These are phyloP conservation scores for Colletotrichum sp. DNA, from an alignment of 2,329 filamentous ascomycete genomes.

Conservation along the genomic window DNA sequence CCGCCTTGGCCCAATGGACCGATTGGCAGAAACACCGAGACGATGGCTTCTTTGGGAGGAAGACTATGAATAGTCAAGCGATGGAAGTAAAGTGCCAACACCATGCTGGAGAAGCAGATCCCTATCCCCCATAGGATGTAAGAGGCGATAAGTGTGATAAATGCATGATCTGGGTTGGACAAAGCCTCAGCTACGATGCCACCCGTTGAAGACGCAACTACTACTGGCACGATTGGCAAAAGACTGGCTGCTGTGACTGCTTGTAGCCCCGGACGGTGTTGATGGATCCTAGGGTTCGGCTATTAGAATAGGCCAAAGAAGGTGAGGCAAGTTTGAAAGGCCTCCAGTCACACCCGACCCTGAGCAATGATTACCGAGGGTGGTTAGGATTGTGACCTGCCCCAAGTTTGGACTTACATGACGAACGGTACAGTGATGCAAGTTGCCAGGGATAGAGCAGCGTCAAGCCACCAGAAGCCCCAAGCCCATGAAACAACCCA, in stretches of 20 bases:
- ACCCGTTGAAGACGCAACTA: constrained; percentile 70
- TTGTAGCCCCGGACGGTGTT: constrained; percentile 51
- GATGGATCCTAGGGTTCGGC: constrained; percentile 33
- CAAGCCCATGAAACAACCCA: constrained; percentile 62
- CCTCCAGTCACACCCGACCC: background rate
- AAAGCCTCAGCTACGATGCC: constrained; percentile 37
- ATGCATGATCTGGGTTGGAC: constrained; percentile 1
- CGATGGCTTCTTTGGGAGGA: constrained; percentile 70
- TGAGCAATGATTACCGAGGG: background rate
- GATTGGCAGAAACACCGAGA: constrained; percentile 71
- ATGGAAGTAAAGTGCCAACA: constrained; percentile 73
- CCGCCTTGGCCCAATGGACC: constrained; percentile 72
- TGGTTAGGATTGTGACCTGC: background rate
- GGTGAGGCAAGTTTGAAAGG: background rate
- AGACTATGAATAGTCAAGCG: constrained; percentile 71
- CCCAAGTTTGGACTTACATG: constrained; percentile 43
- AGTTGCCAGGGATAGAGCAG: constrained; percentile 54
- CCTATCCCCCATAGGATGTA: constrained; percentile 75
- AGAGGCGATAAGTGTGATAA: constrained; percentile 64
- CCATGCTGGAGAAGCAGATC: constrained; percentile 60
- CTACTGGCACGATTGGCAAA: constrained; percentile 69
- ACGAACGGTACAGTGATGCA: constrained; percentile 63
- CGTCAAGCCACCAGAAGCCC: constrained; percentile 65
- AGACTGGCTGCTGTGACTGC: constrained; percentile 70
- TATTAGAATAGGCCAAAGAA: background rate